Conservation (phyloP, 371 early-diverging fungal genomes). For the Nematocida major region DNA sequence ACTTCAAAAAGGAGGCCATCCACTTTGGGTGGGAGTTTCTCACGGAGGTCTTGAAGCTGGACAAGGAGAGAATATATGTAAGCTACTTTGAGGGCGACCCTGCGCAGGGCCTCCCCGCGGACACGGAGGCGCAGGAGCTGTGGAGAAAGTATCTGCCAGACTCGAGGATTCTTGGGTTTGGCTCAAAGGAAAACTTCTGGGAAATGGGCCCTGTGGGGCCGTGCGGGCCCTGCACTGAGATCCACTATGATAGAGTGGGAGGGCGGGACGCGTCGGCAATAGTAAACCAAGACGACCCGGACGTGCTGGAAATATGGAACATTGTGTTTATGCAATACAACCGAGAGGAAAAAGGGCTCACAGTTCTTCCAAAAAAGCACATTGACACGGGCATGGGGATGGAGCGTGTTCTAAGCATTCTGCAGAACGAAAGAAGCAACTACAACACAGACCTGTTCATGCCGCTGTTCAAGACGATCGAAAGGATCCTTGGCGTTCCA, state of each 20-base stretch:
- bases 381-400: slow-evolving; percentile 98
- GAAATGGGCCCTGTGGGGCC: slow-evolving; percentile 99
- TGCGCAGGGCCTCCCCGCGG: slow-evolving; percentile 60
- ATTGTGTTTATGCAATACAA: slow-evolving; percentile 98
- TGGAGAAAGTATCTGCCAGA: slow-evolving; percentile 81
- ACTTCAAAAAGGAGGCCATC: slow-evolving; percentile 93
- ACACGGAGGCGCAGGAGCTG: slow-evolving; percentile 79
- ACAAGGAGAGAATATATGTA: slow-evolving; percentile 82
- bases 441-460: slow-evolving; percentile 74
- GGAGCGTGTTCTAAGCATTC: slow-evolving; percentile 87
- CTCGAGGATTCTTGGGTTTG: slow-evolving; percentile 77
- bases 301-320: slow-evolving; percentile 98
- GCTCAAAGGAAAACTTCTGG: slow-evolving; percentile 97
- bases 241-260: slow-evolving; percentile 93
- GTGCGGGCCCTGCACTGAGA: slow-evolving; percentile 98
- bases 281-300: slow-evolving; percentile 96
- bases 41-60: slow-evolving; percentile 76
- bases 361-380: slow-evolving; percentile 83
- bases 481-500: neutral
- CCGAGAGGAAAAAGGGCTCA: slow-evolving; percentile 85
- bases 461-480: slow-evolving; percentile 75
- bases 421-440: slow-evolving; percentile 90
- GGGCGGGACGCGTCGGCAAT: slow-evolving; percentile 77
- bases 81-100: slow-evolving; percentile 73
- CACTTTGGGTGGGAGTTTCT: slow-evolving; percentile 83